These are phyloP conservation scores for Umbelopsis vinacea DNA, from an alignment of 192 early-diverging fungal species.

Conservation along the genomic window DNA sequence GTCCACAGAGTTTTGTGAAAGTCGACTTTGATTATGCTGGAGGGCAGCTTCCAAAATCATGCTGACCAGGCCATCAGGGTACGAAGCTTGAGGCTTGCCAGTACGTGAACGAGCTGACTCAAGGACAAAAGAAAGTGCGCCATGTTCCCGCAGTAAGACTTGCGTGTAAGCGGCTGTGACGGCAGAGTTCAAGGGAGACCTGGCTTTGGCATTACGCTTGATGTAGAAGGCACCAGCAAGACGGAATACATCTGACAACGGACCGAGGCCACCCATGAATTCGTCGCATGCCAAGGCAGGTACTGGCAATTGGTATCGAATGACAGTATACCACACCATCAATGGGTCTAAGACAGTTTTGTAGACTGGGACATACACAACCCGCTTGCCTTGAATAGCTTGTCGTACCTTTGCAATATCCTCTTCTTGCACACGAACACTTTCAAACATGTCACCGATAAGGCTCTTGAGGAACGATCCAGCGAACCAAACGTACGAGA, in stretches of 20 bases:
- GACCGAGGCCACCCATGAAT: constrained; percentile 28
- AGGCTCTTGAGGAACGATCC: constrained; percentile 40
- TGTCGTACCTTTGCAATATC: constrained; percentile 27
- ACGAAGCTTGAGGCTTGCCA: constrained; percentile 33
- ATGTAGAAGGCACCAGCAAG: constrained; percentile 42
- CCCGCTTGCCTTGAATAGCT: constrained; percentile 36
- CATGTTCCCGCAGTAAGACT: constrained; percentile 40
- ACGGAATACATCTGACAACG: constrained; percentile 40
- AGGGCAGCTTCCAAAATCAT: constrained; percentile 44
- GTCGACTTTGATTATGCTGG: constrained; percentile 36
- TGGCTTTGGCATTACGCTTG: constrained; percentile 28
- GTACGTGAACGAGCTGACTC: constrained; percentile 42
- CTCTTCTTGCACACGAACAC: constrained; percentile 32
- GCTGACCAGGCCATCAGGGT: constrained; percentile 37
- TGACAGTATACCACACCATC: constrained; percentile 39
- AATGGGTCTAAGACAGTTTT: constrained; percentile 44
- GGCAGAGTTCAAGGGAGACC: constrained; percentile 41
- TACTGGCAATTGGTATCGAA: constrained; percentile 42
- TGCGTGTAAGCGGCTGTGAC: constrained; percentile 41
- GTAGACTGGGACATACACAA: constrained; percentile 43
- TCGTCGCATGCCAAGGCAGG: constrained; percentile 43
- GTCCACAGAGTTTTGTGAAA: background rate
- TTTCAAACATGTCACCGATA: constrained; percentile 38
- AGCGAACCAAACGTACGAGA: constrained; percentile 42
- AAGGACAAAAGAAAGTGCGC: constrained; percentile 31